Evolutionary conservation across 2,329 filamentous ascomycete species (phyloP), one percentile per base, ranked within the genome.

Genomic region (Colletotrichum sp.): DNA sequence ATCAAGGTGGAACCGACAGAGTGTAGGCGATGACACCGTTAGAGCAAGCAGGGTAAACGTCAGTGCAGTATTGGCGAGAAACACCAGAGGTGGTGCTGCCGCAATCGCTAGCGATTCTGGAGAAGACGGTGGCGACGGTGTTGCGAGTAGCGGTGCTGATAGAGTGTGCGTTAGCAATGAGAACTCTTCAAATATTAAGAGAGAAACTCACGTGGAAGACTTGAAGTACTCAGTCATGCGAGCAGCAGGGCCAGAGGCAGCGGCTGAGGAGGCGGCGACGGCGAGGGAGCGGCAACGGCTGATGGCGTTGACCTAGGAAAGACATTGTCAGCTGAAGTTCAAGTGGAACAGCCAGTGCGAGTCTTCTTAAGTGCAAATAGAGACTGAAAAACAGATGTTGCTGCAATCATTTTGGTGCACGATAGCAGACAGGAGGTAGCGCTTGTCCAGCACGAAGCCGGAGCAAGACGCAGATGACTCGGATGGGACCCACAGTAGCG

Each of bases 211-310:
- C 58, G 78, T 83, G 30, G 88, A 89, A 1, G 88, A 88, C 84
- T 92, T 93, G 88, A 94, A 94, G 87, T 92, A 94, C 80, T 92
- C 90, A 34, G 82, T 83, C 78, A 93, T 83, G 79, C 88, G 91
- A 78, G 84, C 82, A 6, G 87, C 86, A 1, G 85, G 79, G 36
- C 89, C 90, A 1, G 87, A 89, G 2, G 86, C 81, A 0, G 91
- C 90, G 5, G 89, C 89, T 1, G 83, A 80, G 1, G 89, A 87
- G 13, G 92, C 92, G 6, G 84, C 82, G 5, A 83, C 84, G 2
- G 93, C 91, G 7, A 93, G 84, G 12, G 82, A 84, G 7, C 86
- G 84, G 79, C 92, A 91, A 82, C 91, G 89, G 76, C 80, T 81
- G 10, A 94, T 84, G 2, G 91, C 92, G 6, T 82, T 88, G 22